Evolutionary conservation across 768 basidiomycete genomes (phyloP), one percentile per base, ranked within the genome.

Genomic region (Suillus luteus): DNA sequence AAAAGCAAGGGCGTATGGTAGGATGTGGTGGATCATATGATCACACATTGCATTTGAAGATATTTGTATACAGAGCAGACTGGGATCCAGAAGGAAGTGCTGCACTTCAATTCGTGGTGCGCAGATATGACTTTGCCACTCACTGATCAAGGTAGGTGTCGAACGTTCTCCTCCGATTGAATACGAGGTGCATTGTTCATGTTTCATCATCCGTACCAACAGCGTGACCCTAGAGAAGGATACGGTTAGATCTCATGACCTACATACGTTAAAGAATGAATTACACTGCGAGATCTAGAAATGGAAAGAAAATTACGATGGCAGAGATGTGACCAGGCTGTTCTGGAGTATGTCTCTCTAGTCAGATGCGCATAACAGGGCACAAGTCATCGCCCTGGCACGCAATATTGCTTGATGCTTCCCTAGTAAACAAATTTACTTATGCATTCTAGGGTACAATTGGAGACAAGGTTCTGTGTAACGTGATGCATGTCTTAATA

Each of bases 361-460:
- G 19, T 44, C 43, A 44, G 43, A 9, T n/a, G 19, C 43, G 2
- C 19, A 44, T n/a, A n/a, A 44, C 3, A 3, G 43, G 9, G 43
- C 43, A 14, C 19, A 44, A 44, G 40, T n/a, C 9, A 44, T 44
- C 43, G 8, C n/a, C 19, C 43, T n/a, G 43, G 19, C 43, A n/a
- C 43, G 8, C 19, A n/a, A 10, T n/a, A 22, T n/a, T 85, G 81
- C 73, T 94, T 91, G 84, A 96, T 89, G 65, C 83, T 86, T 61
- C 78, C 78, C 69, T 86, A n/a, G n/a, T n/a, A n/a, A n/a, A n/a
- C n/a, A n/a, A n/a, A n/a, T n/a, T n/a, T n/a, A n/a, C n/a, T n/a
- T n/a, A n/a, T n/a, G n/a, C n/a, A n/a, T n/a, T n/a, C n/a, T n/a
- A n/a, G n/a, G n/a, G n/a, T n/a, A n/a, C n/a, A n/a, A n/a, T n/a